Percentiles rank a stretch among this genome's conserved stretches.
phyloP scores from a whole-genome alignment of 805 yeast species.

The Cyberlindnera galapagoensis region DNA sequence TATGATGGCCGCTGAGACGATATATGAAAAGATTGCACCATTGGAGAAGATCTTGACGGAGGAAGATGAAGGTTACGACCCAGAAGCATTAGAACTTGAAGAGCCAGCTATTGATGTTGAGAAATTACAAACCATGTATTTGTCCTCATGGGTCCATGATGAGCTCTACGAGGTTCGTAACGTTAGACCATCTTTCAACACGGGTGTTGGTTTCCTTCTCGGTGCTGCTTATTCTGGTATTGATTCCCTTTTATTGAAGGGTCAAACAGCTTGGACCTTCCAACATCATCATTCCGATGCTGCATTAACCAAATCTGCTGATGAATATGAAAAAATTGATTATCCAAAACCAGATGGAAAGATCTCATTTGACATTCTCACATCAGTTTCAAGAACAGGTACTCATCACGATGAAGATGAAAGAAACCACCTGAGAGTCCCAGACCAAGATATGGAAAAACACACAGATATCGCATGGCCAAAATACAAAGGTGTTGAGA shows the following conservation, averaged over 20 bases:
- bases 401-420: conserved; percentile 95
- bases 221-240: conserved; percentile 84
- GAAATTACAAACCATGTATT: conserved; percentile 57
- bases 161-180: conserved; percentile 85
- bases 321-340: conserved; percentile 59
- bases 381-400: conserved; percentile 95
- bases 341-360: conserved; percentile 97
- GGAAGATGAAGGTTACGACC: conserved; percentile 35
- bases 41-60: conserved; percentile 35
- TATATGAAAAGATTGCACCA: conserved; percentile 47
- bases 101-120: conserved; percentile 43
- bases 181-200: conserved; percentile 84
- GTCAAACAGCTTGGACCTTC: conserved; percentile 86
- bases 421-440: conserved; percentile 74
- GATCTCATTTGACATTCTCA: conserved; percentile 83
- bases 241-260: conserved; percentile 70
- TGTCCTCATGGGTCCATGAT: conserved; percentile 77
- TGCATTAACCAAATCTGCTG: conserved; percentile 61
- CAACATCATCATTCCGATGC: conserved; percentile 67
- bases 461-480: conserved; percentile 72
- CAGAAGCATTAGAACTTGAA: conserved; percentile 33
- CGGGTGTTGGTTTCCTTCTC: conserved; percentile 68
- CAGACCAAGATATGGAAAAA: conserved; percentile 51
- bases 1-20: conserved; percentile 86
- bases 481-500: conserved; percentile 79